phyloP scores from a whole-genome alignment of 768 basidiomycete species.

The Leucocoprinus sp. region DNA sequence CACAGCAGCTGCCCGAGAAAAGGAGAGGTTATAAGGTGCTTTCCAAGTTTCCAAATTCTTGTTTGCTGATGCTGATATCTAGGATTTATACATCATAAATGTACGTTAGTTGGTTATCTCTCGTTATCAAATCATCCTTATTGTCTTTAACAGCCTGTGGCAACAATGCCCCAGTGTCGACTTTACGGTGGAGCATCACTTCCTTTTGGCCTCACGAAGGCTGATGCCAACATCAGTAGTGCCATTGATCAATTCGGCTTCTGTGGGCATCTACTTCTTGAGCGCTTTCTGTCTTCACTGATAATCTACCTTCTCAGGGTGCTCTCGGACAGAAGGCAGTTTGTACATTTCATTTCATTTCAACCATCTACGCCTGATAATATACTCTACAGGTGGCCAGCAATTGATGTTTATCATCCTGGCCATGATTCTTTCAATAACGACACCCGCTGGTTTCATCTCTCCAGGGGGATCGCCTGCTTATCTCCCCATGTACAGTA shows the following conservation, averaged over 20 bases:
- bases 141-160: slow-evolving; percentile 38
- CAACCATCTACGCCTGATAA: background rate
- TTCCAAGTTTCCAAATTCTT: background rate
- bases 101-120: slow-evolving; percentile 25
- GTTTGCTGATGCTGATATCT: slow-evolving; percentile 16
- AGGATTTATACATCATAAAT: slow-evolving; percentile 67
- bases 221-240: slow-evolving; percentile 62
- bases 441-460: slow-evolving; percentile 55
- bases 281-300: background rate
- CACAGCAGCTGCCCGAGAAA: too few relatives aligned
- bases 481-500: slow-evolving; percentile 59
- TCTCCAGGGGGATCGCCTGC: slow-evolving; percentile 45
- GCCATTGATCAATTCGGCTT: slow-evolving; percentile 64
- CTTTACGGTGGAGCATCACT: slow-evolving; percentile 45
- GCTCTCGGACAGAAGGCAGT: slow-evolving; percentile 61
- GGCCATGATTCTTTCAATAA: slow-evolving; percentile 63
- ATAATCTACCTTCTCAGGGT: slow-evolving; percentile 32
- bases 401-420: slow-evolving; percentile 77
- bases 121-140: background rate
- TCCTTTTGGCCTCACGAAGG: slow-evolving; percentile 51
- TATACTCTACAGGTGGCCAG: slow-evolving; percentile 46
- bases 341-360: slow-evolving; percentile 27
- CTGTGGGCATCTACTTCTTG: slow-evolving; percentile 27
- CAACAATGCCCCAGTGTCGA: slow-evolving; percentile 60
- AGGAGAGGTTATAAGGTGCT: slow-evolving; percentile 48